Evolutionary conservation across 169 alveolate species (phyloP), one percentile per base, ranked within the genome.

Genomic region (Plasmodium chabaudi): DNA sequence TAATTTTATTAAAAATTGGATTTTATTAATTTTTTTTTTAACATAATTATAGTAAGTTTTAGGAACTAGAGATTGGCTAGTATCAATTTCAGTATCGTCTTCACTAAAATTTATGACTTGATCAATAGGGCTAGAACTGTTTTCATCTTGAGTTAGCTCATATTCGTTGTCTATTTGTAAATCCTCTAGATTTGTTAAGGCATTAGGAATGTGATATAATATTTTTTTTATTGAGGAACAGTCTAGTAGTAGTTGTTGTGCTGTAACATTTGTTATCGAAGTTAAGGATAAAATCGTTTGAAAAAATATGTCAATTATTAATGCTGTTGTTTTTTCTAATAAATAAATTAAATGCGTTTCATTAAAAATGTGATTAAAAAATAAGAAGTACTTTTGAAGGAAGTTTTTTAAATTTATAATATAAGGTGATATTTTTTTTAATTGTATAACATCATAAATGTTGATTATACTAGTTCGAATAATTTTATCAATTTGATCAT

Each of bases 191-290:
- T 25, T 17, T 13, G 21, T 68, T 49, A 55, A n/a, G 15, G 55
- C 39, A 9, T 23, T 15, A 1, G 91, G 73, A 7, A 72, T 57
- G 1, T 27, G 56, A 51, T 69, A 53, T 19, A 93, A 88, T 19
- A 91, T 55, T 21, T 91, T 77, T 51, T 92, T 86, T 6, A 93
- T 77, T 60, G 72, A 90, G 63, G 88, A 89, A 6, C 92, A 86
- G 70, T 93, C 96, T 27, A 93, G 51, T 39, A 93, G 77, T 57
- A 93, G 69, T 46, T 93, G 96, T 73, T 93, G 94, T 13, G 93
- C 90, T 23, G 88, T 75, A 13, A 73, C 56, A 68, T 93, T 91
- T 12, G 93, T 71, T 55, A 87, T 90, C 57, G 39, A 71, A 10
- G 49, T 86, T 56, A 92, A 70, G n/a, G 95, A 87, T 64, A 93